Conservation (phyloP, 768 basidiomycete species). For the Thelephora ganbajun region DNA sequence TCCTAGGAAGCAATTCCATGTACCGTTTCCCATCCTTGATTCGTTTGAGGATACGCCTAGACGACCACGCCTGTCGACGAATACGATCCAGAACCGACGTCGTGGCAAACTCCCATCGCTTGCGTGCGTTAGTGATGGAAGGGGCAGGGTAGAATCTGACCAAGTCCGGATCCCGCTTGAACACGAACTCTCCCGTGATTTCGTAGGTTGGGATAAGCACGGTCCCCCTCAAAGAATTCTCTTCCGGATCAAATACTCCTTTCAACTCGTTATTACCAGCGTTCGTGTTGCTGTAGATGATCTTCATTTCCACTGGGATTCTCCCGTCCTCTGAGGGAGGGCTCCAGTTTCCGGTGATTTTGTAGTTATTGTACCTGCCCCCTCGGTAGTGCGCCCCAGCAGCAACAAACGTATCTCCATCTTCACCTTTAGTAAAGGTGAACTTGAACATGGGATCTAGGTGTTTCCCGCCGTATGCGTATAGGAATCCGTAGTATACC, state of each 20-base stretch:
- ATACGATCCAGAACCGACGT: constrained; percentile 11
- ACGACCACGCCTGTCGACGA: constrained; percentile 13
- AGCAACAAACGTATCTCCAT: neutral
- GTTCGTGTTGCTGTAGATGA: constrained; percentile 3
- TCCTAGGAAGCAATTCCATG: constrained; percentile 14
- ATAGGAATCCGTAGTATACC: neutral
- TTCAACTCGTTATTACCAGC: constrained; percentile 3
- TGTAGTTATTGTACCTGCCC: neutral
- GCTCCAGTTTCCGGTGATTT: neutral
- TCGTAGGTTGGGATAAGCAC: constrained; percentile 1
- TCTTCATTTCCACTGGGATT: constrained; percentile 7
- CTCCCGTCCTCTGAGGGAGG: constrained; percentile 3
- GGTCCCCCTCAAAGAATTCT: constrained; percentile 4
- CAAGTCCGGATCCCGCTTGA: constrained; percentile 12
- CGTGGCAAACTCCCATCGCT: constrained; percentile 20
- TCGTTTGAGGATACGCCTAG: constrained; percentile 19
- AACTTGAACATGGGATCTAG: neutral
- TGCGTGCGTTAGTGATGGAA: constrained; percentile 12
- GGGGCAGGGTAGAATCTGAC: constrained; percentile 14
- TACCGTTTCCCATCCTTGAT: constrained; percentile 12
- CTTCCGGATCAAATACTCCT: constrained; percentile 4
- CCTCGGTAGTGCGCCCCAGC: neutral
- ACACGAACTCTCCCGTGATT: constrained; percentile 9
- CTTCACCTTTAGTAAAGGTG: neutral
- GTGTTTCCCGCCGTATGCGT: neutral